Percentiles rank a stretch among this genome's conserved stretches.
Conservation (phyloP, 768 basidiomycete species). For the Termitomyces sp. region DNA sequence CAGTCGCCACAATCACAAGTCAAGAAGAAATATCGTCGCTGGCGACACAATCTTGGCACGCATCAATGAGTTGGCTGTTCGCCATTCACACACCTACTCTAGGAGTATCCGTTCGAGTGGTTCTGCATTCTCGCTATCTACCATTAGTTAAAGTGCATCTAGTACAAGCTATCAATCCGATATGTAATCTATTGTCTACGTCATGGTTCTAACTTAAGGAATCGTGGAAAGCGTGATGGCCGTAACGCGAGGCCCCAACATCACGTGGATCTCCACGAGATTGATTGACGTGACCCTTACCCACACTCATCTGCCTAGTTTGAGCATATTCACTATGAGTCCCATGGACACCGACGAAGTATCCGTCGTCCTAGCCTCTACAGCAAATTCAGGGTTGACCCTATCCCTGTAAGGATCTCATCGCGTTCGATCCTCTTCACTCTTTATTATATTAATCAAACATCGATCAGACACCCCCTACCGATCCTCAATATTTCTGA, state of each 20-base stretch:
- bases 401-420: conserved; percentile 57
- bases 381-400: conserved; percentile 67
- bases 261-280: not conserved
- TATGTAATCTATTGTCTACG: not conserved
- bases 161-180: too few species aligned
- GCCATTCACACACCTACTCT: not conserved
- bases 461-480: conserved; percentile 75
- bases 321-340: conserved; percentile 26
- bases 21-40: conserved; percentile 13
- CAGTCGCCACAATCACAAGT: not conserved
- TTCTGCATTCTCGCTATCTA: not conserved
- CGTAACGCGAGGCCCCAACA: not conserved
- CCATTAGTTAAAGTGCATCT: not conserved
- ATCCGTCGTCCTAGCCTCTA: conserved; percentile 68
- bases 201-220: not conserved
- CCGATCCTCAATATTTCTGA: conserved; percentile 97
- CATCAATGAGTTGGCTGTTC: not conserved
- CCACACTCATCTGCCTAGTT: not conserved
- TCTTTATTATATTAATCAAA: conserved; percentile 6
- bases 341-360: conserved; percentile 79
- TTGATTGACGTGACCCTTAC: too few species aligned
- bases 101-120: not conserved
- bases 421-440: not conserved
- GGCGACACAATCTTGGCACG: conserved; percentile 8
- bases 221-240: too few species aligned